These are phyloP conservation scores for Cnidoscolus chayamansa DNA, from an alignment of 441 rosid species.

Conservation along the genomic window DNA sequence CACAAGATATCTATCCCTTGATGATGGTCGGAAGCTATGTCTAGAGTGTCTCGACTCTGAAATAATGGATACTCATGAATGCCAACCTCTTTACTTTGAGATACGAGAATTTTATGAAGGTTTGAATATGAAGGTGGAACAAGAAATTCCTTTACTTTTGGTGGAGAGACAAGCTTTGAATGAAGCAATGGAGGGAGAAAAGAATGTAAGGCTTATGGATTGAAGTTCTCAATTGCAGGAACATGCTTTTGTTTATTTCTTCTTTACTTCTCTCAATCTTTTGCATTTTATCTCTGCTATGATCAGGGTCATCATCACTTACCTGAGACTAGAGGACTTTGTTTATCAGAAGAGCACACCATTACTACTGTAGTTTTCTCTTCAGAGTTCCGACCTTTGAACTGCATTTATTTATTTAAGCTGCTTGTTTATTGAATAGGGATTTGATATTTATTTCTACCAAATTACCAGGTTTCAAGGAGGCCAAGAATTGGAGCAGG, in stretches of 20 bases:
- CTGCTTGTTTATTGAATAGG: neutral
- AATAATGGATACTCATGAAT: slow-evolving; percentile 83
- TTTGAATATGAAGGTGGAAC: slow-evolving; percentile 83
- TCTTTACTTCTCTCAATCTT: neutral
- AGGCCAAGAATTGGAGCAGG: slow-evolving; percentile 75
- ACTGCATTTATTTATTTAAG: neutral
- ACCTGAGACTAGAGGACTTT: slow-evolving; percentile 97
- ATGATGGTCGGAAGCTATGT: slow-evolving; percentile 89
- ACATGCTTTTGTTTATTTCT: slow-evolving; percentile 8
- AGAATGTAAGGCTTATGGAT: slow-evolving; percentile 53
- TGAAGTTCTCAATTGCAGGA: slow-evolving; percentile 1
- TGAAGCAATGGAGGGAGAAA: slow-evolving; percentile 95
- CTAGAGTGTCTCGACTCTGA: slow-evolving; percentile 93
- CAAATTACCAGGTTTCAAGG: slow-evolving; percentile 56
- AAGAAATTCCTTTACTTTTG: slow-evolving; percentile 81
- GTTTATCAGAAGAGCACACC: slow-evolving; percentile 95
- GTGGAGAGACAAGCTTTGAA: slow-evolving; percentile 92
- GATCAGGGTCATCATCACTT: slow-evolving; percentile 90
- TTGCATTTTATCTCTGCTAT: slow-evolving; percentile 7
- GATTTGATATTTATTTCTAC: slow-evolving; percentile 9
- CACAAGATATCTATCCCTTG: slow-evolving; percentile 65
- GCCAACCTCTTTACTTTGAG: slow-evolving; percentile 85
- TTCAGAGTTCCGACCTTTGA: neutral
- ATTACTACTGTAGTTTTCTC: slow-evolving; percentile 56
- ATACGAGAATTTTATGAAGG: slow-evolving; percentile 90